Evolutionary conservation across 192 early-diverging fungal species (phyloP).

Genomic region (Polychytrium aggregatum): DNA sequence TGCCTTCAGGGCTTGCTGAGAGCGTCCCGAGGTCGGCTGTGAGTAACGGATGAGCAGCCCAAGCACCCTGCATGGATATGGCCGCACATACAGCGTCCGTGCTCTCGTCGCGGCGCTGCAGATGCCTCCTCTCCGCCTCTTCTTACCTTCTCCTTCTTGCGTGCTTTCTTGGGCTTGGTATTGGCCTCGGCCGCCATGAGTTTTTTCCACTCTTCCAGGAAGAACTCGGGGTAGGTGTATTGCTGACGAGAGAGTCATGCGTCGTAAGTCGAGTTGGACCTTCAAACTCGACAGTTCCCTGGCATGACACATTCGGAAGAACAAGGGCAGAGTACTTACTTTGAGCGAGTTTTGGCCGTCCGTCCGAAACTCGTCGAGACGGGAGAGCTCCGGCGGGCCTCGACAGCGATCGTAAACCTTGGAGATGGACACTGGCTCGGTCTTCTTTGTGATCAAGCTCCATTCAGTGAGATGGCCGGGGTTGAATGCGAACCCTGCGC

Average conservation of each 20-base stretch:
- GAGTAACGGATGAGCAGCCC: too few species aligned
- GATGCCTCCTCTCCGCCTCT: conserved; percentile 10
- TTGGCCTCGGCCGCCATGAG: too few species aligned
- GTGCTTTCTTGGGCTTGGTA: too few species aligned
- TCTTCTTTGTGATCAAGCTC: conserved; percentile 24
- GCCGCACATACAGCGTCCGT: too few species aligned
- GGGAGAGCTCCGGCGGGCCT: conserved; percentile 16
- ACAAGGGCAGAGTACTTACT: conserved; percentile 2
- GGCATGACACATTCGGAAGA: too few species aligned
- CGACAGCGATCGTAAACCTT: conserved; percentile 18
- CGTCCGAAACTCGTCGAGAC: conserved; percentile 25
- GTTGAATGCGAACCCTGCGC: conserved; percentile 16
- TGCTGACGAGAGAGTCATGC: conserved; percentile 6
- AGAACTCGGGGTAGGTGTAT: conserved; percentile 38
- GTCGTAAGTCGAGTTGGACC: not conserved
- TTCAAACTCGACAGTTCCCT: not conserved
- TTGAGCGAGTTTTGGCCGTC: conserved; percentile 25
- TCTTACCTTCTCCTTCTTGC: conserved; percentile 9
- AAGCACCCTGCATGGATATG: too few species aligned
- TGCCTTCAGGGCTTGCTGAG: too few species aligned
- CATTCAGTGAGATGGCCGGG: conserved; percentile 2
- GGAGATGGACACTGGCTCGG: conserved; percentile 9
- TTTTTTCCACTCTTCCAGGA: conserved; percentile 35
- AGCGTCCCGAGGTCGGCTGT: too few species aligned
- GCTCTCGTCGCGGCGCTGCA: too few species aligned